Evolutionary conservation across 441 rosid species (phyloP), one percentile per base, ranked within the genome.

Genomic region (Corymbia citriodora): DNA sequence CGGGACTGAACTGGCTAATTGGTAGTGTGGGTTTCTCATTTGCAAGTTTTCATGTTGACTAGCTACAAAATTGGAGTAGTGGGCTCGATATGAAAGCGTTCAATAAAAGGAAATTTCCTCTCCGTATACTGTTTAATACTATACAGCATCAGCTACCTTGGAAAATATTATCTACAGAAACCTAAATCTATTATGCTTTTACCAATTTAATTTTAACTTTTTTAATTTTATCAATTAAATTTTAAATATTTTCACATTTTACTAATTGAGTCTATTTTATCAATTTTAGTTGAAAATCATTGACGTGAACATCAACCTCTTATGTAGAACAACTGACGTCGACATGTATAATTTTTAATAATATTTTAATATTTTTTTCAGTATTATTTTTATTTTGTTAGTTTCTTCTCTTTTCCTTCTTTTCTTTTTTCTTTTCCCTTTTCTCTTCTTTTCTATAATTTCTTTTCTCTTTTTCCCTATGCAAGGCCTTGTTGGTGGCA

Each of bases 191-290:
- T 57, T 0, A 1, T 23, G 23, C 4, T 23, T 57, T 57, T 57
- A 13, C 1, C 5, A 23, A 57, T 57, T 57, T 17, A 57, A 57
- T 57, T 0, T 4, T 57, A 23, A 57, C 23, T 0, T 0, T 57
- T 57, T 57, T 2, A 57, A 57, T 57, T 57, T 57, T 57, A 0
- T 0, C 14, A 23, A 25, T 57, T 23, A 6, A 57, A 4, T 10
- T 2, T 3, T 57, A 57, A 57, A 23, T 0, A 0, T 1, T 57
- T 57, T 57, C 14, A 10, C 25, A 10, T 4, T 57, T 57, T 57
- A 3, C 7, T 0, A 21, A 57, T 57, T 23, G 0, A 57, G 27
- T 23, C 0, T 0, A 57, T 57, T 1, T 1, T 9, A 0, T 57
- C 0, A 23, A 57, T 57, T 57, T 57, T 57, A 1, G 2, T 1